These are phyloP conservation scores for Lentinula guzmanii DNA, from an alignment of 768 basidiomycete species.

Conservation along the genomic window DNA sequence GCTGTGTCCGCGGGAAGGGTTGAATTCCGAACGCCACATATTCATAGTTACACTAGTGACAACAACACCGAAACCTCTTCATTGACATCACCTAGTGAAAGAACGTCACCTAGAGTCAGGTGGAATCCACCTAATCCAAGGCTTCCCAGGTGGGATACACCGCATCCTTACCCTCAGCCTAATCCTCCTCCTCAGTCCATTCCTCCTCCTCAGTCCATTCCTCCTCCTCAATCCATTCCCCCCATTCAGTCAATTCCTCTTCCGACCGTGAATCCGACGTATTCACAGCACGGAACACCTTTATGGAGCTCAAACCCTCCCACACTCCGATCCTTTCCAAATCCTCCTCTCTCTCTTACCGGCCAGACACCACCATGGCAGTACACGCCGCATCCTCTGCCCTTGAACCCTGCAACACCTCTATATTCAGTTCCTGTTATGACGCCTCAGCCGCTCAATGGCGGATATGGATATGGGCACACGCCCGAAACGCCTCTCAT, in stretches of 20 bases:
- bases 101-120: background rate
- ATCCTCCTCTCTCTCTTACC: no score
- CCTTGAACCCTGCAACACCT: background rate
- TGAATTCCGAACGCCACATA: background rate
- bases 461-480: background rate
- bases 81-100: background rate
- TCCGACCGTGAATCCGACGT: background rate
- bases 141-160: background rate
- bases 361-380: background rate
- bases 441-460: background rate
- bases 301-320: background rate
- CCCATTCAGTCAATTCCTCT: background rate
- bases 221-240: background rate
- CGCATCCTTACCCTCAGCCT: background rate
- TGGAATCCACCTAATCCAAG: background rate
- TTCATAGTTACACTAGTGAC: background rate
- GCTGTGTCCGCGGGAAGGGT: background rate
- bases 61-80: background rate
- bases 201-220: background rate
- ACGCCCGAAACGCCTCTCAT: background rate
- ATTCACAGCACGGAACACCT: background rate
- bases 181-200: background rate
- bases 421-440: background rate
- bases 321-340: background rate
- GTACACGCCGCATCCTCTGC: background rate